Evolutionary conservation across 345 rosid species (phyloP).

Genomic region (Conringia planisiliqua): DNA sequence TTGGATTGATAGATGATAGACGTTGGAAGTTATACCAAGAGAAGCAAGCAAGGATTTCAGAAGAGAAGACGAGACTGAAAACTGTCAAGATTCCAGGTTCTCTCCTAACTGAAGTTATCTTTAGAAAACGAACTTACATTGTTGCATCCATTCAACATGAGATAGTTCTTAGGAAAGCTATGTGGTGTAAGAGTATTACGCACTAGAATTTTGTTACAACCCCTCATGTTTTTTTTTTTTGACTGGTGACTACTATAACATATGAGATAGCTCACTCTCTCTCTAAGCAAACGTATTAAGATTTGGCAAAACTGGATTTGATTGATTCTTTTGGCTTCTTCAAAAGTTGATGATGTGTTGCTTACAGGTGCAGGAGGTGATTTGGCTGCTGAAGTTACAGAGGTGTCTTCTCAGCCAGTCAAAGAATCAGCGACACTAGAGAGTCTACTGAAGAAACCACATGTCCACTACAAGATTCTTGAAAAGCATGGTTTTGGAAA

Average conservation of each 20-base stretch:
- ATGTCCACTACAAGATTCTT: slow-evolving; percentile 65
- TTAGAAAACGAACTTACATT: not conserved
- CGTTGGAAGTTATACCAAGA: slow-evolving; percentile 88
- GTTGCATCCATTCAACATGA: slow-evolving; percentile 9
- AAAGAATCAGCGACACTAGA: slow-evolving; percentile 75
- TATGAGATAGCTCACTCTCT: not conserved
- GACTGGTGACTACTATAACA: not conserved
- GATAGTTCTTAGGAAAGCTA: not conserved
- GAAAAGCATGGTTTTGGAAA: slow-evolving; percentile 89
- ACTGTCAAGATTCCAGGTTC: slow-evolving; percentile 82
- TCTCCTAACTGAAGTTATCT: not conserved
- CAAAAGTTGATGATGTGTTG: not conserved
- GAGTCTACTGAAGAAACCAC: slow-evolving; percentile 93
- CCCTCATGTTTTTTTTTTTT: not conserved
- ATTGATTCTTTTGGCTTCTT: not conserved
- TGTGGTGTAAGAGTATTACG: not conserved
- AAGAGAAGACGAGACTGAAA: slow-evolving; percentile 77
- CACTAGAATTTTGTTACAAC: not conserved
- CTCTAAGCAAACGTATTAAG: not conserved
- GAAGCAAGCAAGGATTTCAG: slow-evolving; percentile 74
- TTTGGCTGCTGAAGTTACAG: slow-evolving; percentile 71
- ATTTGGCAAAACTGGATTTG: too few relatives aligned
- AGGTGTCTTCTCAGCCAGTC: slow-evolving; percentile 77
- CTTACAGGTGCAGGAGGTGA: slow-evolving; percentile 57
- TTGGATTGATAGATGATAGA: slow-evolving; percentile 89